Evolutionary conservation across 1,139 yeast species (phyloP).

Genomic region (Nadsonia starkeyi-henricii): DNA sequence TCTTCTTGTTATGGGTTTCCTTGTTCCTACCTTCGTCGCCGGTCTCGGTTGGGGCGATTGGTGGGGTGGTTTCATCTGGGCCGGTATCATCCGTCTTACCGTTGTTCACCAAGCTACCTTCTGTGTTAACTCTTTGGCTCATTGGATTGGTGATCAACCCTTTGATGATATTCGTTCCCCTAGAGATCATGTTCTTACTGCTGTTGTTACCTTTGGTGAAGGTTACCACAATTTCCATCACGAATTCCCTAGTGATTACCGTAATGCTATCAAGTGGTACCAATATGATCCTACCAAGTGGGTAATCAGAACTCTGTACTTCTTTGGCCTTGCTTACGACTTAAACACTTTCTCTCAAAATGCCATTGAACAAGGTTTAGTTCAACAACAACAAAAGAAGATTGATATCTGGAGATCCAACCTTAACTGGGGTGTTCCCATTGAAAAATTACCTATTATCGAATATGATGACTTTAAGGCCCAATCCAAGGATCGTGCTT

Average conservation of each 20-base stretch:
- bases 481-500: slow-evolving; percentile 44
- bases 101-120: slow-evolving; percentile 94
- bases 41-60: slow-evolving; percentile 81
- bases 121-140: slow-evolving; percentile 97
- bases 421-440: slow-evolving; percentile 86
- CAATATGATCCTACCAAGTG: slow-evolving; percentile 96
- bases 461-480: slow-evolving; percentile 70
- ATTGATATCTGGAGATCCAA: slow-evolving; percentile 64
- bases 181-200: slow-evolving; percentile 88
- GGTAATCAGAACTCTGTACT: slow-evolving; percentile 53
- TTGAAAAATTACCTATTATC: slow-evolving; percentile 81
- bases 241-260: slow-evolving; percentile 96
- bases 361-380: slow-evolving; percentile 90
- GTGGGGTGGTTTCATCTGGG: slow-evolving; percentile 85
- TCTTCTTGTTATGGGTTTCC: slow-evolving; percentile 52
- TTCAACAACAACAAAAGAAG: slow-evolving; percentile 95
- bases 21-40: slow-evolving; percentile 64
- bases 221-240: slow-evolving; percentile 99
- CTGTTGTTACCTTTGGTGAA: slow-evolving; percentile 92
- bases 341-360: slow-evolving; percentile 87
- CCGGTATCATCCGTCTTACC: slow-evolving; percentile 72
- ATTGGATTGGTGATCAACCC: slow-evolving; percentile 96
- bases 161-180: slow-evolving; percentile 97
- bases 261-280: slow-evolving; percentile 96
- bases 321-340: slow-evolving; percentile 78